Evolutionary conservation across 192 early-diverging fungal genomes (phyloP), one percentile per base, ranked within the genome.

Genomic region (Backusella macrospora): DNA sequence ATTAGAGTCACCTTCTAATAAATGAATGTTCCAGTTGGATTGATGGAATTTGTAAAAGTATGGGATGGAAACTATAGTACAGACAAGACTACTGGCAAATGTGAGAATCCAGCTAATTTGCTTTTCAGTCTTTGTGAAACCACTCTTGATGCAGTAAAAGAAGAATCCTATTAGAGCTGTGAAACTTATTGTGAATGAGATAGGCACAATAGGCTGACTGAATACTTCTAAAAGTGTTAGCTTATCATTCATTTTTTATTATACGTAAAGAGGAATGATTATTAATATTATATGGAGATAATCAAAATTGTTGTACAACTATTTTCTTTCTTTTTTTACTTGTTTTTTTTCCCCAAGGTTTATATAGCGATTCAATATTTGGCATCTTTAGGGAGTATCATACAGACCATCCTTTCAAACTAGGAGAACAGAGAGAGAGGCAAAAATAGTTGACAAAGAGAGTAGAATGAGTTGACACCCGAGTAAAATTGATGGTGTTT

Each of bases 41-140:
- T 26, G 13, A 71, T 71, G 73, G 45, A 77, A 77, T 4, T 15
- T 37, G 26, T 44, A 45, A 62, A 68, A 77, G 48, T 67, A 68
- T 5, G 76, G 76, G 12, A 77, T 69, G 18, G 76, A 77, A 26
- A 59, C 71, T 6, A 72, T 23, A 0, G 71, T 77, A 23, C 65
- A 77, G 14, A 72, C 76, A 6, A 66, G 46, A 68, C 76, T 77
- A 38, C 76, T 77, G 48, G 72, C 72, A 73, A 77, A 77, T 12
- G 76, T 77, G 26, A 77, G 66, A 6, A 77, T 43, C 76, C 76
- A 73, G 18, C 71, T 73, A 23, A 77, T 59, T 64, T 77, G 69
- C 45, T 73, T 77, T 10, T 77, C 71, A n/a, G 38, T 73, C 10
- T 66, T 77, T 26, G 76, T 71, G 14, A 62, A 42, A 5, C 72